Evolutionary conservation across 495 filamentous ascomycete species (phyloP).

Genomic region (Aspergillus nidulans): DNA sequence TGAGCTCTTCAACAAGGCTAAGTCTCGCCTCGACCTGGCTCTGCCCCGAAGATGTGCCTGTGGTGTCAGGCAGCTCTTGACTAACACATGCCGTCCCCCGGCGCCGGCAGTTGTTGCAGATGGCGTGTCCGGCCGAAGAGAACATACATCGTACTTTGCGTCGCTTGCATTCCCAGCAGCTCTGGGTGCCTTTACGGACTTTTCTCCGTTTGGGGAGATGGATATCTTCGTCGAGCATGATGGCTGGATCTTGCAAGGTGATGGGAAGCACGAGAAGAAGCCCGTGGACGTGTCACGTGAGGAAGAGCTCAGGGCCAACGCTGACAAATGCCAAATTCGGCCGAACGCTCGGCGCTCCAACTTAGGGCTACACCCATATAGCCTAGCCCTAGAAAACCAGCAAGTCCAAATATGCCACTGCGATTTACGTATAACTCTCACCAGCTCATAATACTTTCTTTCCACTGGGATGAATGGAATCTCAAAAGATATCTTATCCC

Average conservation of each 20-base stretch:
- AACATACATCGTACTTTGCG: slow-evolving; percentile 36
- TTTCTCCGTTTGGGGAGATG: slow-evolving; percentile 23
- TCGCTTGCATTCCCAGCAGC: slow-evolving; percentile 39
- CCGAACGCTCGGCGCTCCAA: slow-evolving; percentile 9
- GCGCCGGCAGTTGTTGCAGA: slow-evolving; percentile 39
- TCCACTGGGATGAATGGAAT: too few relatives aligned
- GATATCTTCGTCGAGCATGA: neutral
- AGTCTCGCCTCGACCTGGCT: slow-evolving; percentile 21
- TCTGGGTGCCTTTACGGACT: slow-evolving; percentile 35
- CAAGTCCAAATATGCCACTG: too few relatives aligned
- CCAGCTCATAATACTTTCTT: too few relatives aligned
- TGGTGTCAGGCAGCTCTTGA: slow-evolving; percentile 31
- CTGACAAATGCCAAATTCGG: neutral
- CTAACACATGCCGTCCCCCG: slow-evolving; percentile 33
- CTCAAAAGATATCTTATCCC: too few relatives aligned
- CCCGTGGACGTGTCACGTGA: too few relatives aligned
- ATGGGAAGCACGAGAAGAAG: neutral
- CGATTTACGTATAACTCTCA: too few relatives aligned
- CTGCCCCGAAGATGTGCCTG: neutral
- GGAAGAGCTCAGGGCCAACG: neutral
- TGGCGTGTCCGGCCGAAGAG: slow-evolving; percentile 19
- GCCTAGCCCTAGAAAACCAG: too few relatives aligned
- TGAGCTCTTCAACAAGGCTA: slow-evolving; percentile 25
- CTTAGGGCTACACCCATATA: too few relatives aligned
- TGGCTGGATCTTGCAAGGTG: neutral